Evolutionary conservation across 2,329 filamentous ascomycete genomes (phyloP), one percentile per base, ranked within the genome.

Genomic region (Aspergillus texensis): DNA sequence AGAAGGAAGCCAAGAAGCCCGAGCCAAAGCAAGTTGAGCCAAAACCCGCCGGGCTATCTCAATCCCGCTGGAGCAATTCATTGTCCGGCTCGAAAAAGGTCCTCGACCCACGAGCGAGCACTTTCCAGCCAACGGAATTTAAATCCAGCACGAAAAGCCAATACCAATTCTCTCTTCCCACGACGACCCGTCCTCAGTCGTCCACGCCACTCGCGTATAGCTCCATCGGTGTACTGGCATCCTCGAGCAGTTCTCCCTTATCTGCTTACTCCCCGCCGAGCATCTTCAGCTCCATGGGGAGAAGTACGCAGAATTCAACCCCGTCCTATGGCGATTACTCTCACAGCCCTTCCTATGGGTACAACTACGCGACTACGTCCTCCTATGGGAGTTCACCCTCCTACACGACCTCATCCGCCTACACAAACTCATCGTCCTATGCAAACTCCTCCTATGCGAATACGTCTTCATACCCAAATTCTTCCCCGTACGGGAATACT

Each of bases 51-150:
- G 34, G 52, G 19, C 32, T 39, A 24, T 36, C 52, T 21, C 52
- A 41, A 55, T 39, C 52, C 10, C 52, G 52, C 32, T 36, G 34
- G 34, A 55, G 52, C 32, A 21, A 12, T 12, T 24, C 52, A 12
- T 19, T 30, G 11, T 9, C 32, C 9, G 36, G 52, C 34, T 19
- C 52, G n/a, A 39, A 24, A 55, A 55, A 55, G 11, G 52, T 55
- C n/a, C 52, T 55, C 11, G 52, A 55, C 16, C 52, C 52, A 11
- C 52, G 52, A 39, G 52, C 52, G n/a, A 39, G 32, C 11, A 55
- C 52, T 12, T 55, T 55, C 52, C 52, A 55, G 34, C 52, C 52
- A n/a, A 55, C 21, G 34, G 52, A 55, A 14, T 55, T 55, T 21
- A 55, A 55, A 12, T 26, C 52, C 52, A 39, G 52, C 32, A 21